Evolutionary conservation across 2,329 filamentous ascomycete genomes (phyloP), one percentile per base, ranked within the genome.

Genomic region (Apiospora koreana): DNA sequence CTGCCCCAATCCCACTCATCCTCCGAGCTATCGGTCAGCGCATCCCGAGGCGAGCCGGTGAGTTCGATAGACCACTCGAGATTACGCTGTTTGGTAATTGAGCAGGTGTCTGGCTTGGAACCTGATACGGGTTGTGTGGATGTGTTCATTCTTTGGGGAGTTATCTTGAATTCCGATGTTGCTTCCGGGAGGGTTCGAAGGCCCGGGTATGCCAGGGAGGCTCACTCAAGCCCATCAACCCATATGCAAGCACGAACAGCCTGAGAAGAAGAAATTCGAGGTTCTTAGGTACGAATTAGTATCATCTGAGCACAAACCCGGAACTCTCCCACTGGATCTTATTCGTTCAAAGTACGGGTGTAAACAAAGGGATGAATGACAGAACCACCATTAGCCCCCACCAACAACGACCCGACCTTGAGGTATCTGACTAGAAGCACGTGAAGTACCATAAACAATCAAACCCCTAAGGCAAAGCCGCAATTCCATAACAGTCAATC

Each of bases 41-140:
- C 68, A 48, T 69, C 68, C 38, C 28, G 58, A 25, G 67, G 38
- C 35, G 50, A 68, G 9, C 67, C 67, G 31, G n/a, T 73, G 74
- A 76, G 69, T 18, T 79, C 74, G 14, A 85, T 73, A 7, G 77
- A 81, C 84, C 84, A 86, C 74, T 80, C 73, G 7, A 85, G 78
- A 71, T 86, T 86, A 28, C 78, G 78, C 72, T 81, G 84, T 75
- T 86, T 86, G 72, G 85, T 81, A 71, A 85, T 83, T 0, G 84
- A 83, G 67, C 86, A 86, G 2, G 80, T 72, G 10, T 85, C 81
- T 67, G 86, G 74, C 28, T 75, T 72, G 1, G 80, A 79, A 69
- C 79, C 80, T 35, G 70, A 69, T 25, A 74, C 75, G 1, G 46
- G 67, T 25, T 79, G 77, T 83, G 83, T 14, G 18, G 16, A 58